phyloP scores from a whole-genome alignment of 345 rosid genomes.

The Gossypioides kirkii region DNA sequence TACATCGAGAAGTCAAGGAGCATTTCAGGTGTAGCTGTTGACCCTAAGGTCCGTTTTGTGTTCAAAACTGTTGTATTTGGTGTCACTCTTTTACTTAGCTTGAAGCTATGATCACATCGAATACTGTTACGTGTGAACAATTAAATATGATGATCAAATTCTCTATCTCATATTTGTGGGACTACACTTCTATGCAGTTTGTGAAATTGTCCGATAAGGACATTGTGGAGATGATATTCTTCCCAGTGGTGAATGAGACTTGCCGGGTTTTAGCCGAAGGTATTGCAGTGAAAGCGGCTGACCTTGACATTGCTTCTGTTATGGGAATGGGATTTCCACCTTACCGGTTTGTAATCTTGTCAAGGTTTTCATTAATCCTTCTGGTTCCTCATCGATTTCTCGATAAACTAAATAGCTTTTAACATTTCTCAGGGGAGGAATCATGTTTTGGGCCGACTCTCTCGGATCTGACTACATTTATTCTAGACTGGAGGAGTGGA shows the following conservation, averaged over 20 bases:
- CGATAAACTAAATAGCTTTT: conserved; percentile 11
- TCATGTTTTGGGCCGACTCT: conserved; percentile 93
- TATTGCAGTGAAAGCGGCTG: conserved; percentile 87
- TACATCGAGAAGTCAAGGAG: conserved; percentile 78
- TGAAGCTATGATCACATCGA: background rate
- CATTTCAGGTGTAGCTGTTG: conserved; percentile 59
- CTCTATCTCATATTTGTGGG: conserved; percentile 1
- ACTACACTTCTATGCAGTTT: conserved; percentile 39
- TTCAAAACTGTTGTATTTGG: conserved; percentile 12
- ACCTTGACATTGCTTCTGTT: conserved; percentile 79
- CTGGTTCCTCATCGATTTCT: background rate
- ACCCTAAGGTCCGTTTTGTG: conserved; percentile 58
- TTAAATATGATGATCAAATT: background rate
- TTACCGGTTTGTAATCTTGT: conserved; percentile 50
- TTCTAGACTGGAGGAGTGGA: conserved; percentile 79
- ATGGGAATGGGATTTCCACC: conserved; percentile 99
- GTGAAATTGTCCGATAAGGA: conserved; percentile 66
- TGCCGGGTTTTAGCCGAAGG: conserved; percentile 91
- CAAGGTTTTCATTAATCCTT: background rate
- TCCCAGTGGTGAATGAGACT: conserved; percentile 95
- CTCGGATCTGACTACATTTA: conserved; percentile 63
- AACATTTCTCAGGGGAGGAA: conserved; percentile 68
- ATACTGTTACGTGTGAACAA: background rate
- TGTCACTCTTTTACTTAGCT: conserved; percentile 1
- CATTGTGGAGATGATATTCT: conserved; percentile 86